Evolutionary conservation across 192 early-diverging fungal species (phyloP), one percentile per base, ranked within the genome.

Genomic region (Coemansia sp.): DNA sequence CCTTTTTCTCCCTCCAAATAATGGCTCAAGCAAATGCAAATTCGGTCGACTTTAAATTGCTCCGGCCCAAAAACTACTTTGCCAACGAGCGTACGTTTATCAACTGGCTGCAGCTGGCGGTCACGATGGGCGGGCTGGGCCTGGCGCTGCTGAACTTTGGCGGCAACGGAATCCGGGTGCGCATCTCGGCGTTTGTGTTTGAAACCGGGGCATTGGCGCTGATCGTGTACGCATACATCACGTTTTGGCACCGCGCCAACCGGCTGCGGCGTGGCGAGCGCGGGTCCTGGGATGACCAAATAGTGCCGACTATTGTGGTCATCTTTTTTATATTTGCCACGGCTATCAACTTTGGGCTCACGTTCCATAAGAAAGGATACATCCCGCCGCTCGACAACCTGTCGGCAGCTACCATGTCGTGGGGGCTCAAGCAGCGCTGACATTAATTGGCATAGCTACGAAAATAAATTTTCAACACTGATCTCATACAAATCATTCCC

Each of bases 31-130:
- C 53, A 49, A 45, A n/a, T 14, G 40, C 38, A 45, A 47, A 46
- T 23, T n/a, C 57, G 18, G 70, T 72, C 31, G 75, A 78, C 55
- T 78, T 78, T 39, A 71, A 67, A 58, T 61, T 72, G 8, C 42
- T 79, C 26, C 61, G 71, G 30, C 82, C 84, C 14, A 94, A 94
- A 55, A 81, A 86, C 45, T 91, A 90, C 70, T 93, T 94, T 73
- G 88, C 91, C 31, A 94, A 94, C 71, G 92, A 94, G 74, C 82
- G 92, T 49, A 94, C 92, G 1, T 91, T 90, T 55, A 81, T 94
- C 67, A 70, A 82, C 38, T 94, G 89, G 89, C 73, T 90, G 46
- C 88, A 84, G 52, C 82, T 91, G 51, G 82, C 86, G 19, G 79
- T 83, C 43, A 62, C 86, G 18, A 70, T 87, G 31, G 83, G 84